Evolutionary conservation across 805 yeast species (phyloP).

Genomic region (Saturnispora hagleri): DNA sequence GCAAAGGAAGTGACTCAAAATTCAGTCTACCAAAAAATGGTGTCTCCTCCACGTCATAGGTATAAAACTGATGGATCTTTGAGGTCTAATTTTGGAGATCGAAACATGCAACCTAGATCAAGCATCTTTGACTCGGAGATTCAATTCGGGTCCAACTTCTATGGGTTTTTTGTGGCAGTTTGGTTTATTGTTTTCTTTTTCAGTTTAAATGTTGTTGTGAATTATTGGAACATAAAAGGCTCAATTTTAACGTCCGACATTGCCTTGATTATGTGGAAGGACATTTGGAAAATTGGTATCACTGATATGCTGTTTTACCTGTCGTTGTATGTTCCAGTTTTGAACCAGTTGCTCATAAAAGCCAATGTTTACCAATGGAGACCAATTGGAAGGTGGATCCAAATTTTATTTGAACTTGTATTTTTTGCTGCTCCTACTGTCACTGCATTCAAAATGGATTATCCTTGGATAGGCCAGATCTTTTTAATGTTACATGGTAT

Average conservation of each 20-base stretch:
- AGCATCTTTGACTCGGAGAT: slow-evolving; percentile 46
- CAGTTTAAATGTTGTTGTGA: slow-evolving; percentile 43
- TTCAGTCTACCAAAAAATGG: neutral
- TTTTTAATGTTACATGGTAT: slow-evolving; percentile 76
- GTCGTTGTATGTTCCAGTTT: slow-evolving; percentile 49
- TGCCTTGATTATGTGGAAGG: slow-evolving; percentile 46
- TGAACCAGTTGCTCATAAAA: slow-evolving; percentile 48
- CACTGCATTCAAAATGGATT: slow-evolving; percentile 46
- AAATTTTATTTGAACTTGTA: slow-evolving; percentile 43
- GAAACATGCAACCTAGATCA: slow-evolving; percentile 34
- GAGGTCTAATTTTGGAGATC: slow-evolving; percentile 47
- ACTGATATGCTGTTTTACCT: slow-evolving; percentile 73
- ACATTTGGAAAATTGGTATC: slow-evolving; percentile 56
- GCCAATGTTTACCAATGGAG: slow-evolving; percentile 48
- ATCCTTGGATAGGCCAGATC: slow-evolving; percentile 87
- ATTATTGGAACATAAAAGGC: slow-evolving; percentile 41
- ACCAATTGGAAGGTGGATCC: slow-evolving; percentile 52
- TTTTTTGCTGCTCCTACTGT: slow-evolving; percentile 46
- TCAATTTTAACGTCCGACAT: slow-evolving; percentile 44
- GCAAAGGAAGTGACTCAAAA: neutral
- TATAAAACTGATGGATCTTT: slow-evolving; percentile 27
- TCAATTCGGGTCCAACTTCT: slow-evolving; percentile 42
- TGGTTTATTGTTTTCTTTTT: slow-evolving; percentile 62
- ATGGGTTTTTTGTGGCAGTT: slow-evolving; percentile 72
- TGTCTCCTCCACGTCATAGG: slow-evolving; percentile 7